Evolutionary conservation across 75 land plant genomes (phyloP).

Genomic region (Sequoiadendron giganteum): DNA sequence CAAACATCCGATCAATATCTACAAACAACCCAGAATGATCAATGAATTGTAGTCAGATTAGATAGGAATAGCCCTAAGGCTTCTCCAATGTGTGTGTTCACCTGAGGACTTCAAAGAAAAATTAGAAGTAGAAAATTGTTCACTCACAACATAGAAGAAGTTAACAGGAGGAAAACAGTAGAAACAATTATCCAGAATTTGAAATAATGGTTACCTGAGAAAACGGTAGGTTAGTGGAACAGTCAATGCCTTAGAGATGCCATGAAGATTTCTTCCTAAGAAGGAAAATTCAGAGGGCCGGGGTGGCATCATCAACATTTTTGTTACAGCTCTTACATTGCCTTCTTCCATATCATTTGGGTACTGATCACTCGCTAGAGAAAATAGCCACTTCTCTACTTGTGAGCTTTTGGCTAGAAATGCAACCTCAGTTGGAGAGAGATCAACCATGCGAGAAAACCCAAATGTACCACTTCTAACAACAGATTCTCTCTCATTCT

Average conservation of each 20-base stretch:
- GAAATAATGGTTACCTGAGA: not conserved
- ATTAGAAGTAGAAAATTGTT: not conserved
- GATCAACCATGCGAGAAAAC: constrained; percentile 67
- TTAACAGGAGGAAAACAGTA: too few relatives aligned
- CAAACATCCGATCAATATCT: too few relatives aligned
- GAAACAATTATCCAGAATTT: too few relatives aligned
- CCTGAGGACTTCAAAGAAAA: too few relatives aligned
- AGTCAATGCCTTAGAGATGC: constrained; percentile 71
- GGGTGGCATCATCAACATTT: constrained; percentile 69
- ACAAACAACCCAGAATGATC: not conserved
- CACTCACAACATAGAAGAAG: too few relatives aligned
- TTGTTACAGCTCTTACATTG: constrained; percentile 64
- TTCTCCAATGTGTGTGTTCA: constrained; percentile 22
- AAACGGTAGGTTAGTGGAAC: constrained; percentile 62
- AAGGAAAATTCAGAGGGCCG: constrained; percentile 32
- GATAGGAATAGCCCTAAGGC: constrained; percentile 25
- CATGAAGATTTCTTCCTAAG: constrained; percentile 46
- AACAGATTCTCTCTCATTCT: constrained; percentile 1
- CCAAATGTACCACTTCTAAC: constrained; percentile 63
- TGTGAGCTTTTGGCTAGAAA: constrained; percentile 60
- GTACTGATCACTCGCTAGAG: constrained; percentile 13
- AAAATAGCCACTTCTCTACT: constrained; percentile 61
- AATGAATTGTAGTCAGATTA: constrained; percentile 34
- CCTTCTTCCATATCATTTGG: constrained; percentile 32
- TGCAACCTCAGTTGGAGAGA: constrained; percentile 71